Evolutionary conservation across 495 filamentous ascomycete species (phyloP).

Genomic region (Astrocystis sublimbata): DNA sequence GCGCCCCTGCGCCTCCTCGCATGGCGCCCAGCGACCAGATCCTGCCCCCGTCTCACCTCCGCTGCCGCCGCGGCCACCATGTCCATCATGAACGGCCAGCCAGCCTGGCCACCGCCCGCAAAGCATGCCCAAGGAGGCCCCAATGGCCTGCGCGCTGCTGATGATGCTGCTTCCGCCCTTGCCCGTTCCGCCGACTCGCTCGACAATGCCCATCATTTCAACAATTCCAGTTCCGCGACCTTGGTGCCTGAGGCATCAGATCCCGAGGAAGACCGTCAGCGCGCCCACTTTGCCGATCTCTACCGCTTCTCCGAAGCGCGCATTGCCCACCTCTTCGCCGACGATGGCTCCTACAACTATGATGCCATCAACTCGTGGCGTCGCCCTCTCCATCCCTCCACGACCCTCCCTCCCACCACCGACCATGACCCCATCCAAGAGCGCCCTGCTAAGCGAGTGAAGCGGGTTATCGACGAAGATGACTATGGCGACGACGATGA

Average conservation of each 20-base stretch:
- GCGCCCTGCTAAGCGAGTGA: slow-evolving; percentile 50
- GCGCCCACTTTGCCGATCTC: slow-evolving; percentile 45
- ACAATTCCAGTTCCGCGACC: slow-evolving; percentile 22
- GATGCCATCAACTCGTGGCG: slow-evolving; percentile 41
- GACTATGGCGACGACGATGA: slow-evolving; percentile 88
- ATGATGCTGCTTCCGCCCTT: slow-evolving; percentile 46
- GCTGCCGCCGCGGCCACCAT: slow-evolving; percentile 40
- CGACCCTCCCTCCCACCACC: slow-evolving; percentile 44
- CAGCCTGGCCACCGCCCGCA: slow-evolving; percentile 45
- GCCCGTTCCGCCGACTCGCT: slow-evolving; percentile 37
- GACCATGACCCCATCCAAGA: slow-evolving; percentile 50
- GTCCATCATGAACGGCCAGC: slow-evolving; percentile 54
- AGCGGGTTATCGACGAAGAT: slow-evolving; percentile 67
- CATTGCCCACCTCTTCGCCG: slow-evolving; percentile 70
- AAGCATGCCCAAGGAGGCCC: slow-evolving; percentile 28
- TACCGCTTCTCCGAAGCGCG: slow-evolving; percentile 43
- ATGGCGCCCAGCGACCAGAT: slow-evolving; percentile 54
- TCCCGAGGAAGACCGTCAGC: slow-evolving; percentile 46
- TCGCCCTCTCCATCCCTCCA: slow-evolving; percentile 34
- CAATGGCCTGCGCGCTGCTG: slow-evolving; percentile 35
- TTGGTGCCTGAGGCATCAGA: slow-evolving; percentile 58
- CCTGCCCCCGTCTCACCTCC: slow-evolving; percentile 35
- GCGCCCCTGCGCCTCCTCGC: slow-evolving; percentile 48
- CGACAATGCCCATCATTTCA: no score
- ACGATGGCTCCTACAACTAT: slow-evolving; percentile 65